phyloP scores from a whole-genome alignment of 208 protist species.

The Leishmania mexicana region DNA sequence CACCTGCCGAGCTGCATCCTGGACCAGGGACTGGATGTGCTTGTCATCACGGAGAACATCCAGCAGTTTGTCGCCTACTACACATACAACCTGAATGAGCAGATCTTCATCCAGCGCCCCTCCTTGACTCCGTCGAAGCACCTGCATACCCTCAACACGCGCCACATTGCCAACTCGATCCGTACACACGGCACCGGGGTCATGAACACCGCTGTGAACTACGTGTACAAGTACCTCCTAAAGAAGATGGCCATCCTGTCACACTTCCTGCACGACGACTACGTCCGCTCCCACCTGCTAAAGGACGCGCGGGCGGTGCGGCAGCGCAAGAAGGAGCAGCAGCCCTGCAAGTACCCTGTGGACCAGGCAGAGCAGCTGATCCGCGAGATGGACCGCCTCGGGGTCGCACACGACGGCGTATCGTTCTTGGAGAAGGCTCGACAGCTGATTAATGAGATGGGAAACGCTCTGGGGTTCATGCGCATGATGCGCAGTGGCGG shows the following conservation, averaged over 20 bases:
- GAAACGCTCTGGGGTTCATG: conserved; percentile 98
- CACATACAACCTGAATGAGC: conserved; percentile 98
- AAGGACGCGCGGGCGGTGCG: conserved; percentile 75
- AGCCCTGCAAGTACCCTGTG: conserved; percentile 82
- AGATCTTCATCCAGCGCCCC: conserved; percentile 95
- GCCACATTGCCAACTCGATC: conserved; percentile 97
- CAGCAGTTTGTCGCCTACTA: conserved; percentile 97
- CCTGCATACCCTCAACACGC: conserved; percentile 96
- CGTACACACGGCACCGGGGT: conserved; percentile 97
- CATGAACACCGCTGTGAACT: conserved; percentile 98
- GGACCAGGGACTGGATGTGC: conserved; percentile 96
- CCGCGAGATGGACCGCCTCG: conserved; percentile 93
- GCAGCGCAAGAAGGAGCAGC: conserved; percentile 60
- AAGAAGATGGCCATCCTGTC: conserved; percentile 95
- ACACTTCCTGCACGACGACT: conserved; percentile 97
- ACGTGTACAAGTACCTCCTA: conserved; percentile 95
- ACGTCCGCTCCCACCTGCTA: conserved; percentile 92
- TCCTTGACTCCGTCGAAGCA: conserved; percentile 84
- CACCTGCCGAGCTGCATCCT: conserved; percentile 93
- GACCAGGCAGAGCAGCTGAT: conserved; percentile 92
- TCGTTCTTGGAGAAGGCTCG: conserved; percentile 95
- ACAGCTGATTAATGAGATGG: conserved; percentile 97
- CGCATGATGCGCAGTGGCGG: conserved; percentile 93
- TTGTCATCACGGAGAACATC: conserved; percentile 98
- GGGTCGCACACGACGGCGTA: conserved; percentile 69